Base-by-base conservation (phyloP, 768 basidiomycete species). In the Auriscalpium vulgare region DNA sequence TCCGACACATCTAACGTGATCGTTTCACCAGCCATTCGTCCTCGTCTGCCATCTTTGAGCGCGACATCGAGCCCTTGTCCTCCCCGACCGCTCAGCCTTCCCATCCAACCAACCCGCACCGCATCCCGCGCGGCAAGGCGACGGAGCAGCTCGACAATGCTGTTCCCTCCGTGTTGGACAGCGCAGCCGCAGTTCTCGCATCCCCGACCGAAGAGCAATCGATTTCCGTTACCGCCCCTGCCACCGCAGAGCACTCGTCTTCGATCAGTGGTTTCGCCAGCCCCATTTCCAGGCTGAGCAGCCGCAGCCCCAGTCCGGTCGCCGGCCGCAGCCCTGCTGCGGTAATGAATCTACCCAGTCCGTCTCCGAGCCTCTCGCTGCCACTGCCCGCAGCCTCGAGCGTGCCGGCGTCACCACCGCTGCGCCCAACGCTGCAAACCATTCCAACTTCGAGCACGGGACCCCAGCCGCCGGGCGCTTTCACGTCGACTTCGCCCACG, bases 11-110 rank as follows among this genome's bases (percentile, higher is more conserved):
- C 59, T 45, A 58, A 44, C 55, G 50, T 48, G 48, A 56, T 45
- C 44, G 51, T 56, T 49, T 37, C 54, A 53, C 54, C 61, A 74
- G 72, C 51, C 82, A 88, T 63, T 92, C 89, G 0, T 89, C 88
- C 0, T 89, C 88, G 0, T 92, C 90, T 1, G 91, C 91, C 38
- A 95, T 94, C 56, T 95, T 95, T 58, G 91, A 95, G 70, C 83
- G 91, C 37, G 91, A 95, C 67, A 91, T 95, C 60, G 91, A 93
- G 62, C 85, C 85, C 67, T 62, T 78, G 71, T 37, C 78, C 64
- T 57, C 70, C 55, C 51, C 69, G 71, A 63, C 72, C 68, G 62
- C 74, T 60, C 75, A 61, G 67, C 70, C 50, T 69, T 70, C 21
- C 70, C 77, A 56, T 67, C 66, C 53, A 54, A 61, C 63, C 54